These are phyloP conservation scores for Rostrohypoxylon terebratum DNA, from an alignment of 495 filamentous ascomycete species.

Conservation along the genomic window DNA sequence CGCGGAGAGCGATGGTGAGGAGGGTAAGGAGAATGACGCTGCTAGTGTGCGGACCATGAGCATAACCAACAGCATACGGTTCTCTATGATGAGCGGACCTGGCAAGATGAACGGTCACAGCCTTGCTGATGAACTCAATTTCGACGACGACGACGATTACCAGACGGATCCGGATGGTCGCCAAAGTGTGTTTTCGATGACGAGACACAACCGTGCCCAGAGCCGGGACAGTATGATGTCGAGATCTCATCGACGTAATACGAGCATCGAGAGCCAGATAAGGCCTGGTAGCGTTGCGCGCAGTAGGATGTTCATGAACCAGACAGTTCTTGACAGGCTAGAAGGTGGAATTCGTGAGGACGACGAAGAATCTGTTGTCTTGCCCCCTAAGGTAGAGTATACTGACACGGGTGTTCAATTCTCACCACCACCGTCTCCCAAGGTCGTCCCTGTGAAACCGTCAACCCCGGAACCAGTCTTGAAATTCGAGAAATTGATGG, in stretches of 20 bases:
- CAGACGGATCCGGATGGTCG: conserved; percentile 65
- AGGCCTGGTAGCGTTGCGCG: conserved; percentile 62
- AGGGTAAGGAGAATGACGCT: conserved; percentile 73
- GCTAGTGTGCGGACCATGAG: conserved; percentile 82
- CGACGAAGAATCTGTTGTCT: conserved; percentile 43
- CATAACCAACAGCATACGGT: conserved; percentile 77
- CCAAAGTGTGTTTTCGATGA: conserved; percentile 62
- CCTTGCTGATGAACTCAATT: conserved; percentile 89
- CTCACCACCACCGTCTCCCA: conserved; percentile 83
- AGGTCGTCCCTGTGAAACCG: conserved; percentile 55
- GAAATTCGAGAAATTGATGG: conserved; percentile 51
- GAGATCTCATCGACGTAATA: conserved; percentile 58
- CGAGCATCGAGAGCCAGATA: conserved; percentile 64
- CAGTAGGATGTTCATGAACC: conserved; percentile 60
- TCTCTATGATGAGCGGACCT: conserved; percentile 73
- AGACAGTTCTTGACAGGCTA: conserved; percentile 61
- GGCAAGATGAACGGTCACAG: conserved; percentile 75
- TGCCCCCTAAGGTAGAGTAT: conserved; percentile 38
- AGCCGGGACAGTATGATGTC: conserved; percentile 61
- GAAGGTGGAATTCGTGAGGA: conserved; percentile 65
- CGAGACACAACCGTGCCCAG: conserved; percentile 53
- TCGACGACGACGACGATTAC: conserved; percentile 81
- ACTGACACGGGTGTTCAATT: conserved; percentile 82
- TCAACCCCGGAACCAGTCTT: conserved; percentile 55
- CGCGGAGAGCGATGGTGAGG: conserved; percentile 64